These are phyloP conservation scores for Hanseniaspora gamundiae DNA, from an alignment of 1,139 yeast species.

Conservation along the genomic window DNA sequence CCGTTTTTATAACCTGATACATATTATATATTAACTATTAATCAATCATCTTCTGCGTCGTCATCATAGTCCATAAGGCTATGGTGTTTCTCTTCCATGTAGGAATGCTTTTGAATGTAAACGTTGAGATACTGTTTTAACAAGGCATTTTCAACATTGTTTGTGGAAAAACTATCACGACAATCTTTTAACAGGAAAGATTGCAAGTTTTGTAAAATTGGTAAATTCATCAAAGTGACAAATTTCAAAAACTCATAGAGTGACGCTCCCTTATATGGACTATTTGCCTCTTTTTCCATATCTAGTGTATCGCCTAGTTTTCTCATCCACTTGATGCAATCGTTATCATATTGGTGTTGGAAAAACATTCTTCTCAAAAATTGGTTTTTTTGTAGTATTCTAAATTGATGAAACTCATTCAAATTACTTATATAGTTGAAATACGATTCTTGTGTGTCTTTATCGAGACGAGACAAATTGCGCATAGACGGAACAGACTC, in stretches of 20 bases:
- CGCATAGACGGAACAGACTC: neutral
- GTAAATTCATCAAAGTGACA: neutral
- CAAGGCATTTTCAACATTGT: slow-evolving; percentile 1
- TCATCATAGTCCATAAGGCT: neutral
- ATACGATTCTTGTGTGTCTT: neutral
- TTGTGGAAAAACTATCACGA: neutral
- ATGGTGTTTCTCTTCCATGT: neutral
- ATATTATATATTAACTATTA: too few species aligned
- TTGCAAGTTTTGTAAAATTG: neutral
- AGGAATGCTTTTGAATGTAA: neutral
- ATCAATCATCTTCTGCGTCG: neutral
- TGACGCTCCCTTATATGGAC: neutral
- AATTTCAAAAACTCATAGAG: neutral
- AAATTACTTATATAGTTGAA: neutral
- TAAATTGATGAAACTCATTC: neutral
- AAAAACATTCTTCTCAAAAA: neutral
- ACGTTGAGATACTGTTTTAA: neutral
- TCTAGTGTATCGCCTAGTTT: neutral
- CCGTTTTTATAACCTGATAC: neutral
- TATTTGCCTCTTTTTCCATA: neutral
- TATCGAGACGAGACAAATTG: neutral
- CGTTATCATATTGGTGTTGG: neutral
- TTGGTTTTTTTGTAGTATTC: neutral
- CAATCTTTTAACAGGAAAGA: neutral
- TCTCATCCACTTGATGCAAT: neutral